These are phyloP conservation scores for Delonix regia DNA, from an alignment of 306 rosid species.

Conservation along the genomic window DNA sequence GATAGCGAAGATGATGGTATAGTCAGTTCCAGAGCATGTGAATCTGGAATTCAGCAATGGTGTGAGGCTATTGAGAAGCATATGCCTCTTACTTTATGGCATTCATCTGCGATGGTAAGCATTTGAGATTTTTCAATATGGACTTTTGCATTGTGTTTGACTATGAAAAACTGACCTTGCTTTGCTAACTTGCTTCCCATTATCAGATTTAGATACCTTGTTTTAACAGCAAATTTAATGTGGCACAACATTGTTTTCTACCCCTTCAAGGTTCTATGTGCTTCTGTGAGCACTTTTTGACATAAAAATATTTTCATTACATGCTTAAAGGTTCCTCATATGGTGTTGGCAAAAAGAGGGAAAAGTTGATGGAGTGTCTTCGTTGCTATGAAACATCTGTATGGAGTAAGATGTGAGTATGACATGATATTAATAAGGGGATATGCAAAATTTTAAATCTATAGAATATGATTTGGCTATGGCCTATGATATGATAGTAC, in stretches of 20 bases:
- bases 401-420: not conserved
- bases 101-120: constrained; percentile 71
- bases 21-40: constrained; percentile 44
- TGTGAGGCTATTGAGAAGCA: constrained; percentile 80
- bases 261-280: not conserved
- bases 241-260: not conserved
- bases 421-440: not conserved
- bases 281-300: not conserved
- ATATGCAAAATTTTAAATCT: not conserved
- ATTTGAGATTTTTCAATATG: not conserved
- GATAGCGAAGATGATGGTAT: constrained; percentile 40
- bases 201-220: not conserved
- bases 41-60: constrained; percentile 76
- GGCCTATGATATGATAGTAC: too few relatives aligned
- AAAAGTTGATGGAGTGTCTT: not conserved
- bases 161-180: constrained; percentile 4
- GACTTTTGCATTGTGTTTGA: constrained; percentile 22
- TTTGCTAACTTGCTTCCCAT: constrained; percentile 2
- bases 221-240: not conserved
- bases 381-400: not conserved
- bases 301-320: not conserved
- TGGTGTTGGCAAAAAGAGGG: not conserved
- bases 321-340: not conserved
- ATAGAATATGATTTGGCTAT: too few relatives aligned
- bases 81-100: constrained; percentile 65